Evolutionary conservation across 2,329 filamentous ascomycete genomes (phyloP).

Genomic region (Apiospora malaysiana): DNA sequence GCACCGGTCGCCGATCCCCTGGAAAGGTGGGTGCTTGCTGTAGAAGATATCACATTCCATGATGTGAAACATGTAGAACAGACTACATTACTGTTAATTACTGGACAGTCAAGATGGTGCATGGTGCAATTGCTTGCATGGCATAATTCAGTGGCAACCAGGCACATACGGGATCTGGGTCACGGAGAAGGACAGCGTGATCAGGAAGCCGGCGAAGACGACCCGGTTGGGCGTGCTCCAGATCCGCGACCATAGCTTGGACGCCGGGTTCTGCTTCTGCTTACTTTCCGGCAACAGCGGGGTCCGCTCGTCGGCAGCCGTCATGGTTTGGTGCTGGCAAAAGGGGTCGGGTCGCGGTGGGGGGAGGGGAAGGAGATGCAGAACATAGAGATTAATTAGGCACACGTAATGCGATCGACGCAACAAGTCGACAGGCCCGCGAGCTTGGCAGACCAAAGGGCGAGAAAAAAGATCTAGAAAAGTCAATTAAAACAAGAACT

Average conservation of each 20-base stretch:
- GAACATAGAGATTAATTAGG: too few species aligned
- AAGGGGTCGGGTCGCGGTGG: neutral
- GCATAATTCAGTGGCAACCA: neutral
- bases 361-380: neutral
- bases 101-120: conserved; percentile 11
- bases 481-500: too few species aligned
- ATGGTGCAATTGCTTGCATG: neutral
- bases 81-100: conserved; percentile 33
- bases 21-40: conserved; percentile 57
- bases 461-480: neutral
- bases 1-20: conserved; percentile 60
- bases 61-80: conserved; percentile 70
- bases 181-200: conserved; percentile 39
- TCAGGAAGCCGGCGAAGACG: conserved; percentile 39
- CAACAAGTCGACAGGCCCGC: neutral
- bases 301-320: conserved; percentile 17
- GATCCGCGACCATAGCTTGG: conserved; percentile 16
- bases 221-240: conserved; percentile 34
- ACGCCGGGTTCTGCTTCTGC: neutral
- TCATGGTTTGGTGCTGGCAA: conserved; percentile 2
- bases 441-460: neutral
- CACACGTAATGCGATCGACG: neutral
- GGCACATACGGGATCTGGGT: conserved; percentile 39
- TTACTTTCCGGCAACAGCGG: conserved; percentile 14
- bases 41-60: conserved; percentile 78